Base-by-base conservation (phyloP, 495 filamentous ascomycete species). In the Lasiosphaeria ovina region DNA sequence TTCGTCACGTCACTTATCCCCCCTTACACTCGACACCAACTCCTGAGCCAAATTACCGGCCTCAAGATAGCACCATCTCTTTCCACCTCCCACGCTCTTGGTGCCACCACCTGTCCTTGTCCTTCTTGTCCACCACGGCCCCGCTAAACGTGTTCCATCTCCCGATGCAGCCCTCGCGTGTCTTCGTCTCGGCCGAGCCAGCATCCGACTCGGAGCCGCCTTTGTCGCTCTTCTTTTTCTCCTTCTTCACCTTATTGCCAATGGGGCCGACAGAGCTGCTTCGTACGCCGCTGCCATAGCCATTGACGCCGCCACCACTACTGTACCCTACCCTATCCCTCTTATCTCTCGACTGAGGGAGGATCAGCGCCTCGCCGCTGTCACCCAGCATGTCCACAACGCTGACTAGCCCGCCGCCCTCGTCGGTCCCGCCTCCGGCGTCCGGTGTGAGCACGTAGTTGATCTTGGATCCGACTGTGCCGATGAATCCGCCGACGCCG, bases 391-490 rank as follows among this genome's bases (percentile, higher is more conserved):
- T 59, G 57, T 86, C 83, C 9, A 67, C 69, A 49, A 87, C 74
- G n/a, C 77, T 74, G 1, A 86, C 72, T 42, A 88, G 66, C 4
- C 81, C 83, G 47, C 79, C 79, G 11, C 72, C 71, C 59, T 83
- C 80, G 50, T 87, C 83, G 16, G 72, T 76, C 31, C 81, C 86
- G 9, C 79, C 80, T 14, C 12, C 12, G 0, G 77, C 65, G 60
- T 89, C 86, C 2, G 87, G 80, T 48, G 75, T 66, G 12, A 91
- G 68, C 11, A 71, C 74, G 59, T 90, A 91, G n/a, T 62, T 57
- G 32, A 91, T 83, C 55, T 71, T 68, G n/a, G 77, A 82, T 53
- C 75, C 79, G 40, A 84, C 69, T 5, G 71, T 69, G 9, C 88
- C 88, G 12, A 90, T 68, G 68, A 83, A 90, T 0, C 78, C 80